Conservation (phyloP, 176 grass and related monocot genomes). For the Guadua angustifolia region DNA sequence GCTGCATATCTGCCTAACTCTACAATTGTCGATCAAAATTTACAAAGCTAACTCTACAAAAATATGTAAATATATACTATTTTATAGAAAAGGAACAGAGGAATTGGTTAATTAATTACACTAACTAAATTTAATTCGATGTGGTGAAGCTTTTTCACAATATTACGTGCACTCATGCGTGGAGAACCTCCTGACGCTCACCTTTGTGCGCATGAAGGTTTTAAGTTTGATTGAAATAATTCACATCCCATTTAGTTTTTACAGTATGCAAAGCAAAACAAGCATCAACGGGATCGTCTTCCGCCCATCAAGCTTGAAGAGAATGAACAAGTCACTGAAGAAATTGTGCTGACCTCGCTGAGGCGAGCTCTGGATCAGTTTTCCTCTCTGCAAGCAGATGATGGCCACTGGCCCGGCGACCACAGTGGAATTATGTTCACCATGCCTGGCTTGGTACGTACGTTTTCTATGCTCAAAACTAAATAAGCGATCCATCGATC, state of each 20-base stretch:
- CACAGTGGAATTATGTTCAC: slow-evolving; percentile 64
- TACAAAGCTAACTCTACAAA: no score
- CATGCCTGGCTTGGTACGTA: slow-evolving; percentile 59
- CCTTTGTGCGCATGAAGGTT: no score
- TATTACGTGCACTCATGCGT: no score
- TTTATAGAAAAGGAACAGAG: no score
- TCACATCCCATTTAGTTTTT: not conserved
- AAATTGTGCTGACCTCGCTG: slow-evolving; percentile 39
- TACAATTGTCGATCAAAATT: no score
- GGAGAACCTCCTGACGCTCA: no score
- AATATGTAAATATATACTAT: no score
- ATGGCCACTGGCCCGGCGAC: slow-evolving; percentile 65
- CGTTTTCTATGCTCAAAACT: not conserved
- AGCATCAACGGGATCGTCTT: not conserved
- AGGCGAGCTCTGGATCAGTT: slow-evolving; percentile 40
- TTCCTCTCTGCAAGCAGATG: slow-evolving; percentile 52
- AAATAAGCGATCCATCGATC: no score
- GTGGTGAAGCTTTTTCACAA: no score
- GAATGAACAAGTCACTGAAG: slow-evolving; percentile 33
- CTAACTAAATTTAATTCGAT: no score
- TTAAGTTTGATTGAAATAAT: no score
- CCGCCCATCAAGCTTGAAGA: slow-evolving; percentile 28
- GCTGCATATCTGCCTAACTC: not conserved
- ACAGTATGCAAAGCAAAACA: slow-evolving; percentile 42
- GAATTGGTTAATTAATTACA: no score